Percentiles rank a stretch among this genome's conserved stretches.
Conservation (phyloP, 345 rosid species). For the Linum lewisii region DNA sequence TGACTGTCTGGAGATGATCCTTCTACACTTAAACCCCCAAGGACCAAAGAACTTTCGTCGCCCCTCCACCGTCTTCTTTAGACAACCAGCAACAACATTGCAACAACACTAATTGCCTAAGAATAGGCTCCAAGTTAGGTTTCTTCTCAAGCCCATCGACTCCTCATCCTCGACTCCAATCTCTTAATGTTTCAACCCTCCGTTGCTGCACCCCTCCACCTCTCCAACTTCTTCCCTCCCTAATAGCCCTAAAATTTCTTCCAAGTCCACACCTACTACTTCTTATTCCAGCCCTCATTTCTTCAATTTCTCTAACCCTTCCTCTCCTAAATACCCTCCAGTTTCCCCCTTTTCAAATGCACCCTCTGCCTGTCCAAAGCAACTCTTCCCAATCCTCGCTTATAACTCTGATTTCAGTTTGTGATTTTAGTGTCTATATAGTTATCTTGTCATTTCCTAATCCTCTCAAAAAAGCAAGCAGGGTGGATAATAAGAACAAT, state of each 20-base stretch:
- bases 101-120: too few relatives aligned
- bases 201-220: constrained; percentile 45
- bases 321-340: constrained; percentile 72
- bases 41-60: too few relatives aligned
- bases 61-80: too few relatives aligned
- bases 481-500: too few relatives aligned
- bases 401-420: not conserved
- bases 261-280: constrained; percentile 26
- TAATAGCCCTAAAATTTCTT: constrained; percentile 51
- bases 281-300: constrained; percentile 28
- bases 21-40: too few relatives aligned
- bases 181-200: too few relatives aligned
- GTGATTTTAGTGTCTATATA: not conserved
- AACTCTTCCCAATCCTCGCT: constrained; percentile 15
- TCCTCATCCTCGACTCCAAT: too few relatives aligned
- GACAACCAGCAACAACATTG: too few relatives aligned
- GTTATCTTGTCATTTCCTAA: constrained; percentile 28
- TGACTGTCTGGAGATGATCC: too few relatives aligned
- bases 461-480: constrained; percentile 5
- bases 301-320: constrained; percentile 42
- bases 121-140: too few relatives aligned
- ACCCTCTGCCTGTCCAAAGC: constrained; percentile 60
- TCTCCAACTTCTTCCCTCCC: constrained; percentile 40
- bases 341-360: constrained; percentile 59
- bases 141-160: too few relatives aligned